A percentile compares a stretch with the other conserved stretches of the same genome.
Conservation (phyloP, 768 basidiomycete species). For the Phaffia tasmanica region DNA sequence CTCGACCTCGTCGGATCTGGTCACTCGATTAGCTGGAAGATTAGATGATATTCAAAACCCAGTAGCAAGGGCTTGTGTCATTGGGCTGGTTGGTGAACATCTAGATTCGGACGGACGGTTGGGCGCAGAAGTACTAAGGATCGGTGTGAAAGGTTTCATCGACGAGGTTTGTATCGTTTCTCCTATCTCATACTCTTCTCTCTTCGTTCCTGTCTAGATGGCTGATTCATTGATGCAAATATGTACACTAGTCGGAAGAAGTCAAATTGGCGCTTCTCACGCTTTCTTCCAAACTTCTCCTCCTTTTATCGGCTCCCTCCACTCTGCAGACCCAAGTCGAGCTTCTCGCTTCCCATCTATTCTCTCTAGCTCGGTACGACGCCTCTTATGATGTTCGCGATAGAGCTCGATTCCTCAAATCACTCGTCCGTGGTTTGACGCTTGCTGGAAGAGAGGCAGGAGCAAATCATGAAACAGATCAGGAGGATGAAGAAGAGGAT, state of each 20-base stretch:
- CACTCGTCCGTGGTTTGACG: conserved; percentile 53
- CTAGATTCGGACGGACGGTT: conserved; percentile 40
- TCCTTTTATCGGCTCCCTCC: conserved; percentile 45
- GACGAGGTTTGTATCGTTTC: conserved; percentile 42
- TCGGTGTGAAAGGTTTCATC: conserved; percentile 58
- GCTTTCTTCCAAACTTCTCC: conserved; percentile 70
- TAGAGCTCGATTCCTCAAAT: conserved; percentile 64
- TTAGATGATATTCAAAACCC: conserved; percentile 70
- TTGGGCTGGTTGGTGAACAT: conserved; percentile 91
- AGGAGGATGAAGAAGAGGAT: conserved; percentile 43
- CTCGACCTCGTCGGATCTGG: conserved; percentile 47
- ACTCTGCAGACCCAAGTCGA: conserved; percentile 33
- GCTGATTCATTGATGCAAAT: neutral
- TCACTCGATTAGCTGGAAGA: conserved; percentile 63
- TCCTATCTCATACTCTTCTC: neutral
- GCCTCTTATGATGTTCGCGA: conserved; percentile 80
- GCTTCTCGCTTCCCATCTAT: conserved; percentile 49
- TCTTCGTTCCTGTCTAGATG: neutral
- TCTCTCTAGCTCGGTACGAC: conserved; percentile 80
- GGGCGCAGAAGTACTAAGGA: conserved; percentile 67
- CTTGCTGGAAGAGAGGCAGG: conserved; percentile 15
- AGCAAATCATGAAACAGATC: conserved; percentile 32
- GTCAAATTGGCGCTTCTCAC: conserved; percentile 44
- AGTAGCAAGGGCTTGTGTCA: conserved; percentile 70
- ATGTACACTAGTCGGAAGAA: neutral